Percentiles rank a stretch among this genome's conserved stretches.
Evolutionary conservation across 371 early-diverging fungal species (phyloP).

Genomic region (Syncephalastrum monosporum): DNA sequence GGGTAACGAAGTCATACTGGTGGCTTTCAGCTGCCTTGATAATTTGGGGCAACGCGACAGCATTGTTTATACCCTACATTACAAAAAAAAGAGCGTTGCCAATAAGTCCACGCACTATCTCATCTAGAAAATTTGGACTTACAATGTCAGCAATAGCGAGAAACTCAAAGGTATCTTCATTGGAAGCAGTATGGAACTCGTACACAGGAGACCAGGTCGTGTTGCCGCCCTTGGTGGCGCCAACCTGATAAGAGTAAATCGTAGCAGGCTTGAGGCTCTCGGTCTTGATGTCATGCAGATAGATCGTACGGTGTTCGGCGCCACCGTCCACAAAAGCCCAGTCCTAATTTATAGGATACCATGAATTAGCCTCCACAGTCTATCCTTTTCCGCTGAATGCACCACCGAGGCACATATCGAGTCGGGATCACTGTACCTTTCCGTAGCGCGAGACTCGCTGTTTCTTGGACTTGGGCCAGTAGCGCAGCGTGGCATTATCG

Average conservation of each 20-base stretch:
- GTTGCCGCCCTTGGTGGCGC: conserved; percentile 7
- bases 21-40: conserved; percentile 30
- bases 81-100: too few species aligned
- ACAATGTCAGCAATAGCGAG: conserved; percentile 45
- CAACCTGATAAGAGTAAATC: conserved; percentile 29
- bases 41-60: conserved; percentile 35
- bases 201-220: conserved; percentile 26
- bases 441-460: too few species aligned
- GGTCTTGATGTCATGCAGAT: conserved; percentile 25
- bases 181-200: conserved; percentile 42
- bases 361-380: neutral
- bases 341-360: conserved; percentile 9
- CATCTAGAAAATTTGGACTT: conserved; percentile 3
- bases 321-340: conserved; percentile 35
- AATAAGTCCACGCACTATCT: too few species aligned
- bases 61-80: conserved; percentile 40
- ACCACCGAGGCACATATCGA: neutral
- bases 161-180: conserved; percentile 30
- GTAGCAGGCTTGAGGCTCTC: conserved; percentile 22
- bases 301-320: conserved; percentile 14
- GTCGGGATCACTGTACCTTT: too few species aligned
- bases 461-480: conserved; percentile 31
- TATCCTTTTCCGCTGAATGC: neutral
- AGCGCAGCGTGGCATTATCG: conserved; percentile 22
- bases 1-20: conserved; percentile 43